Base-by-base conservation (phyloP, 1,284 basidiomycete species). In the Ceratobasidium sp. region DNA sequence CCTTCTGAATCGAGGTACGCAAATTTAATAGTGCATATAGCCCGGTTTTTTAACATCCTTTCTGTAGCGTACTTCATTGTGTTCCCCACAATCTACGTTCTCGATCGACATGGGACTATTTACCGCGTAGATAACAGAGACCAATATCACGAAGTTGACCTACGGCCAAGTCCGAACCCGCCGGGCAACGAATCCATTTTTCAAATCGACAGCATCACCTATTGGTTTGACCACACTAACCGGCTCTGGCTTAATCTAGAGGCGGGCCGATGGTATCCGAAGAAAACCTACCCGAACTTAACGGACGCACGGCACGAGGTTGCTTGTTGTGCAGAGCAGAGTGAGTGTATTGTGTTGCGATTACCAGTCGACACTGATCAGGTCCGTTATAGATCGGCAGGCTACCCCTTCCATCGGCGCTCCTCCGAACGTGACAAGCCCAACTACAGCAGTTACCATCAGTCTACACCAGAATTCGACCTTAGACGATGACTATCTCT, bases 401-500 rank as follows among this genome's bases (percentile, higher is more conserved):
- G 23, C 52, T 56, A 13, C 33, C 5, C 62, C 40, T 33, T 33
- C 33, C 26, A 20, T 46, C 6, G 17, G 33, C 9, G 17, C 28
- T 23, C 40, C 38, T 40, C 3, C 59, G 9, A 62, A 50, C 44
- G 20, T 40, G 33, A 12, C 33, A 5, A 66, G 17, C 13, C 33
- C 28, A 42, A 28, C 33, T 33, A 33, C 33, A 33, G 3, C 23
- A 38, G 40, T 4, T 44, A 50, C 23, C 9, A 3, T 26, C 4
- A 57, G 40, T 20, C n/a, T 50, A 7, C 57, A 26, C 10, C 44
- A 17, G 42, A 28, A 28, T n/a, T 23, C 70, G 44, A 61, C 9
- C 46, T 74, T 46, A 3, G 59, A 64, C 44, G 70, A 74, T 13
- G 59, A 50, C 23, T 48, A 74, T 40, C 57, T 64, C 64, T 76